Base-by-base conservation (phyloP, 2,329 filamentous ascomycete genomes). In the Fusarium sp. region DNA sequence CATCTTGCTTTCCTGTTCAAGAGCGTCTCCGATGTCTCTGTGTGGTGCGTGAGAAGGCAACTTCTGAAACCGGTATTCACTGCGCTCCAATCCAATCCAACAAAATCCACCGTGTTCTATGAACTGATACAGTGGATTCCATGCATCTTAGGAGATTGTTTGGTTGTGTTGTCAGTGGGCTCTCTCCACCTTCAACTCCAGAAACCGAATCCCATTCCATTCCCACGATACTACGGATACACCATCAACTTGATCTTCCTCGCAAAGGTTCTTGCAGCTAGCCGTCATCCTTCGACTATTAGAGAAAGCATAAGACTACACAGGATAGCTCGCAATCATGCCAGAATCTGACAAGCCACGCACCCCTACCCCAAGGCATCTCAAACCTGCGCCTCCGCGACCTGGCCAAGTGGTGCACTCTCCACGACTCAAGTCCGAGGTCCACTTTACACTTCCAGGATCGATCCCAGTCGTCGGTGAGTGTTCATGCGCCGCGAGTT, bases 371-470 rank as follows among this genome's bases (percentile, higher is more conserved):
- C 77, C 75, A 63, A 72, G 66, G 60, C 51, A 51, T 9, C 73
- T 82, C 46, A 79, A 78, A 65, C 77, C 79, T 20, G 73, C 77
- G 24, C 76, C 74, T 44, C 40, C 62, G 49, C 69, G 70, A 24
- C 63, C 69, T 29, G 70, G 64, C 11, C 73, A 79, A 57, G 49
- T 42, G 35, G 58, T 78, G 44, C 79, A 81, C 40, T 70, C 71
- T 53, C 74, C 80, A 27, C 71, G 64, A 16, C 51, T 61, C 22
- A 77, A 76, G 42, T 73, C 77, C 29, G 80, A 81, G 58, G 77
- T 81, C 55, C 76, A 72, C 38, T 80, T 80, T 67, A 61, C 73
- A 27, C 62, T 80, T 44, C 80, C 80, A 53, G 80, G 74, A 40
- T 67, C 77, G 14, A 67, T 74, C 14, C 72, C 79, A 33, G 73